Percentiles rank a stretch among this genome's conserved stretches.
phyloP scores from a whole-genome alignment of 129 eudicot genomes.

The Flaveria linearis region DNA sequence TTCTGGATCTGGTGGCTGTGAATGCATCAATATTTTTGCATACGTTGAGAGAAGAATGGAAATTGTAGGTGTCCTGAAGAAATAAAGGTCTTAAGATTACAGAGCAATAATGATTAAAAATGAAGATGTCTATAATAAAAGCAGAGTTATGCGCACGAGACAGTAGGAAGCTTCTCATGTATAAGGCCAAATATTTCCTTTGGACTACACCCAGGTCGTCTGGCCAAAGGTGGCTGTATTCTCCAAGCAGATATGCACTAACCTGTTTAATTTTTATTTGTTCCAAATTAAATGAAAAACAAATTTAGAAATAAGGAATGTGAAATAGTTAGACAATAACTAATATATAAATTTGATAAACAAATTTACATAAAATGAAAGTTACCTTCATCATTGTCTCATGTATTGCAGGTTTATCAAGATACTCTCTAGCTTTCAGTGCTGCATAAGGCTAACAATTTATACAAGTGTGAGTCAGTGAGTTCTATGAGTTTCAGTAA shows the following conservation, averaged over 20 bases:
- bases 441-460: conserved; percentile 94
- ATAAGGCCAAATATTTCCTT: conserved; percentile 80
- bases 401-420: conserved; percentile 96
- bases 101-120: conserved; percentile 18
- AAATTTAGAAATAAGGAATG: neutral
- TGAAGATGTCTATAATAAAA: neutral
- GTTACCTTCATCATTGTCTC: conserved; percentile 98
- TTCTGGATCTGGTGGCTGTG: conserved; percentile 86
- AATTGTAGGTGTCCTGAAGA: conserved; percentile 77
- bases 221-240: conserved; percentile 94
- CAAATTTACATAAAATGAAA: neutral
- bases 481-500: neutral
- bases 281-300: neutral
- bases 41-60: conserved; percentile 94
- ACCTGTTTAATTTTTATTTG: conserved; percentile 46
- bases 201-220: conserved; percentile 93
- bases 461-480: conserved; percentile 17
- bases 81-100: neutral
- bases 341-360: neutral
- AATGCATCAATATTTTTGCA: conserved; percentile 94
- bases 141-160: conserved; percentile 59
- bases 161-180: conserved; percentile 96
- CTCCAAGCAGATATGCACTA: conserved; percentile 96
- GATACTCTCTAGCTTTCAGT: conserved; percentile 91
- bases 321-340: neutral